These are phyloP conservation scores for Amanita rimosa DNA, from an alignment of 768 basidiomycete genomes.

Conservation along the genomic window DNA sequence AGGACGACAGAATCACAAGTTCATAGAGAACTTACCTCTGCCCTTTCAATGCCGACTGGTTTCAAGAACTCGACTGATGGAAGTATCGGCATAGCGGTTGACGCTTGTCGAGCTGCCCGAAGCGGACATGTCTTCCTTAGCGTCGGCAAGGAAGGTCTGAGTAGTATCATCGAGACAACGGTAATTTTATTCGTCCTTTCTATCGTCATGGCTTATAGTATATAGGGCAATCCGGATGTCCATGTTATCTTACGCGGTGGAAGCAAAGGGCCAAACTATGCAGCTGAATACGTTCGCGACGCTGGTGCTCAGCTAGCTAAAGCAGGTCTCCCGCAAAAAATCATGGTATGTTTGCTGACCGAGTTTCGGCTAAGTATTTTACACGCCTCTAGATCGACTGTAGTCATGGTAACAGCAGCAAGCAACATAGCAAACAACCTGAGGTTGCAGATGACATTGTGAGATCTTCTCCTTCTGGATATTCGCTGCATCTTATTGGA, in stretches of 20 bases:
- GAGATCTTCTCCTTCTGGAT: constrained; percentile 8
- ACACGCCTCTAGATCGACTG: constrained; percentile 65
- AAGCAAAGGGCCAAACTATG: constrained; percentile 81
- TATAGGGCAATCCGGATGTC: constrained; percentile 79
- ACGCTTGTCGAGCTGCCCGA: constrained; percentile 89
- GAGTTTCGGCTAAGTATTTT: neutral
- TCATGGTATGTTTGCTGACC: constrained; percentile 56
- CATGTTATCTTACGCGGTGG: constrained; percentile 95
- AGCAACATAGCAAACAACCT: constrained; percentile 82
- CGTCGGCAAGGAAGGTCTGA: constrained; percentile 93
- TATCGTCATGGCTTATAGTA: neutral
- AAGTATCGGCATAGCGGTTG: constrained; percentile 80
- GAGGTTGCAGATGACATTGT: constrained; percentile 89
- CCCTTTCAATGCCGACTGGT: constrained; percentile 90
- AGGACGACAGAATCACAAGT: constrained; percentile 91
- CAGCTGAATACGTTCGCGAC: constrained; percentile 66
- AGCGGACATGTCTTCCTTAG: constrained; percentile 91
- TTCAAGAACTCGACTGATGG: constrained; percentile 99
- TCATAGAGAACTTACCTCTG: constrained; percentile 79
- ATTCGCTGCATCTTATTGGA: neutral
- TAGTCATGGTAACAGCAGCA: constrained; percentile 92
- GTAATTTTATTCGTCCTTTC: constrained; percentile 20
- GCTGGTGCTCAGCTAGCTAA: constrained; percentile 67
- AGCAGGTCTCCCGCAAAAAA: constrained; percentile 63
- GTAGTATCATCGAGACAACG: constrained; percentile 91